Percentiles rank a stretch among this genome's conserved stretches.
phyloP scores from a whole-genome alignment of 148 eudicot species.

The Spergularia marina region DNA sequence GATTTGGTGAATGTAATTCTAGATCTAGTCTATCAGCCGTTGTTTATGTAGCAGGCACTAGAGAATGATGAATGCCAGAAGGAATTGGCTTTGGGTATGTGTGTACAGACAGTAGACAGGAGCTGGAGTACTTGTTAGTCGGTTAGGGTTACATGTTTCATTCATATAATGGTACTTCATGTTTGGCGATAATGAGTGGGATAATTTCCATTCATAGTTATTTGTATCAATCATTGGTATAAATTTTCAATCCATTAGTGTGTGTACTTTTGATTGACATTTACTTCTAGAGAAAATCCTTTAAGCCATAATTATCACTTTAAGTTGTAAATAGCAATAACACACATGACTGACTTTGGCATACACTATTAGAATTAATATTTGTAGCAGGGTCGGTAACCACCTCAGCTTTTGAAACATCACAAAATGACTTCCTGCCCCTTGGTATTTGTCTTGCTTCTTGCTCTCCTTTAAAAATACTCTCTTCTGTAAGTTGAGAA shows the following conservation, averaged over 20 bases:
- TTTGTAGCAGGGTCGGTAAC: no score
- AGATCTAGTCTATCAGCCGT: not conserved
- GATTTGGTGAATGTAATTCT: not conserved
- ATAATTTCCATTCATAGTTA: not conserved
- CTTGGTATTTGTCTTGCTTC: no score
- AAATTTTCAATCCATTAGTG: not conserved
- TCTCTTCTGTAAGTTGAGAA: no score
- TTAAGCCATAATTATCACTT: no score
- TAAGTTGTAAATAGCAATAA: no score
- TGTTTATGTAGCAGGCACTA: not conserved
- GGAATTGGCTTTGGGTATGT: not conserved
- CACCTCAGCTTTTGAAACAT: no score
- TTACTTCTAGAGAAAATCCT: no score
- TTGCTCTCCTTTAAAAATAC: no score
- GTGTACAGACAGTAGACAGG: not conserved
- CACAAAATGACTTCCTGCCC: no score
- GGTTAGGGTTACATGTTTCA: slow-evolving; percentile 9
- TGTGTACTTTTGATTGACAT: not conserved
- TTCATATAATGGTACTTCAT: not conserved
- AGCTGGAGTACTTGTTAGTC: not conserved
- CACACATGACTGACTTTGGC: no score
- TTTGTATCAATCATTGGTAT: not conserved
- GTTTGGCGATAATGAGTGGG: not conserved
- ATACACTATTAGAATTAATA: no score
- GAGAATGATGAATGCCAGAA: not conserved